Conservation (phyloP, 73 alveolate species). For the Tetrahymena elliotti region DNA sequence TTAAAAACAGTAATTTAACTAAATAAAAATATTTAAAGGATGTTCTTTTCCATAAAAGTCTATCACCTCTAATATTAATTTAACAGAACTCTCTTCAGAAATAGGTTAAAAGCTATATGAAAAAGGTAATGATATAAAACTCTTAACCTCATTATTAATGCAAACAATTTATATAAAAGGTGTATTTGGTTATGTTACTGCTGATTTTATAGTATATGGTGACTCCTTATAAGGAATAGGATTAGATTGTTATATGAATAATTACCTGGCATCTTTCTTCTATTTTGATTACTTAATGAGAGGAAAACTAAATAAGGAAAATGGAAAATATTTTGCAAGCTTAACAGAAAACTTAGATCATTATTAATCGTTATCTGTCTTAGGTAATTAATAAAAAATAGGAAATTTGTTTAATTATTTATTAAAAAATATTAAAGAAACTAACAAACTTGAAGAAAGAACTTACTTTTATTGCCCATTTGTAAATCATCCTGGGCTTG, state of each 20-base stretch:
- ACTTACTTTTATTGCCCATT: slow-evolving; percentile 59
- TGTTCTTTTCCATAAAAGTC: slow-evolving; percentile 5
- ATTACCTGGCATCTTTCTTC: slow-evolving; percentile 54
- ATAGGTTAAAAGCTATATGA: not conserved
- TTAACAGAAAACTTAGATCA: not conserved
- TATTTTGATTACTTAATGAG: slow-evolving; percentile 82
- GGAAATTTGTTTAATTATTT: too few species aligned
- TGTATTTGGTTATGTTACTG: slow-evolving; percentile 68
- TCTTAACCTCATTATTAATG: not conserved
- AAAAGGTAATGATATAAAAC: slow-evolving; percentile 8
- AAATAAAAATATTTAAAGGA: slow-evolving; percentile 24
- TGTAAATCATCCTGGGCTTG: slow-evolving; percentile 75
- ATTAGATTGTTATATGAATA: slow-evolving; percentile 56
- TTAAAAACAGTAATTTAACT: slow-evolving; percentile 20
- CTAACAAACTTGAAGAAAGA: slow-evolving; percentile 12
- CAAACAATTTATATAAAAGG: slow-evolving; percentile 54
- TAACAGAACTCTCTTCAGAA: slow-evolving; percentile 36
- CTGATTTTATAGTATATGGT: slow-evolving; percentile 58
- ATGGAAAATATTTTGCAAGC: slow-evolving; percentile 58
- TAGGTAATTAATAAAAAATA: too few species aligned
- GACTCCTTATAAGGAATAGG: slow-evolving; percentile 29
- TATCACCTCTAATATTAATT: slow-evolving; percentile 36
- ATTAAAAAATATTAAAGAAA: too few species aligned
- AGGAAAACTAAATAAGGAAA: slow-evolving; percentile 64
- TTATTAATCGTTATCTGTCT: not conserved